Conservation (phyloP, 805 yeast genomes). For the Candida ponderosae region DNA sequence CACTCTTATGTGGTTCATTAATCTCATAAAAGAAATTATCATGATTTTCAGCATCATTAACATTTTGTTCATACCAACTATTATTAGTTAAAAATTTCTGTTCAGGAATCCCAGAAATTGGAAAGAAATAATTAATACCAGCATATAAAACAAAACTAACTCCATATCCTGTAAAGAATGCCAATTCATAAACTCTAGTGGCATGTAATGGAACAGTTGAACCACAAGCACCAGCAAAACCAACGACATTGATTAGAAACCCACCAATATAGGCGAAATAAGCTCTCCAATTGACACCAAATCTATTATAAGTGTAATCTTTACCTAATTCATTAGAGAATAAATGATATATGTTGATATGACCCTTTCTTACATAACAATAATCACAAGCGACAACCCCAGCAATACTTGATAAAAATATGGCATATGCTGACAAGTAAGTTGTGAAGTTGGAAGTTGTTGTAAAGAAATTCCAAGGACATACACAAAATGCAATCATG, state of each 20-base stretch:
- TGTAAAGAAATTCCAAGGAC: conserved; percentile 74
- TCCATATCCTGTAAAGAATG: conserved; percentile 71
- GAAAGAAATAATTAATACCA: conserved; percentile 42
- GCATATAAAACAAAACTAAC: conserved; percentile 50
- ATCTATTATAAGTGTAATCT: conserved; percentile 49
- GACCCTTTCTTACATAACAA: conserved; percentile 66
- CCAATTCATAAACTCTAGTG: conserved; percentile 59
- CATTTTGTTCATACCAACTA: conserved; percentile 57
- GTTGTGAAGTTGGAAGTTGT: conserved; percentile 71
- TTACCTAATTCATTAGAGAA: conserved; percentile 37
- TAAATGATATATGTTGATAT: conserved; percentile 53
- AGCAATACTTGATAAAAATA: conserved; percentile 76
- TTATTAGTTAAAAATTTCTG: conserved; percentile 32
- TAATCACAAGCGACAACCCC: conserved; percentile 71
- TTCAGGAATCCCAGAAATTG: conserved; percentile 39
- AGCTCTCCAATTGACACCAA: conserved; percentile 82
- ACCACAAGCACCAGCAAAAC: conserved; percentile 79
- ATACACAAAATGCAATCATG: conserved; percentile 54
- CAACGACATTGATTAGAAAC: conserved; percentile 76
- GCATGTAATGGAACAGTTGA: conserved; percentile 79
- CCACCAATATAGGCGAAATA: conserved; percentile 74
- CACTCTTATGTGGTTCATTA: neutral
- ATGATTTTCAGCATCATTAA: conserved; percentile 58
- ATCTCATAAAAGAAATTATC: conserved; percentile 45
- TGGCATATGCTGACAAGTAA: conserved; percentile 73